phyloP scores from a whole-genome alignment of 2,329 filamentous ascomycete genomes.

The Aspergillus ochraceus region DNA sequence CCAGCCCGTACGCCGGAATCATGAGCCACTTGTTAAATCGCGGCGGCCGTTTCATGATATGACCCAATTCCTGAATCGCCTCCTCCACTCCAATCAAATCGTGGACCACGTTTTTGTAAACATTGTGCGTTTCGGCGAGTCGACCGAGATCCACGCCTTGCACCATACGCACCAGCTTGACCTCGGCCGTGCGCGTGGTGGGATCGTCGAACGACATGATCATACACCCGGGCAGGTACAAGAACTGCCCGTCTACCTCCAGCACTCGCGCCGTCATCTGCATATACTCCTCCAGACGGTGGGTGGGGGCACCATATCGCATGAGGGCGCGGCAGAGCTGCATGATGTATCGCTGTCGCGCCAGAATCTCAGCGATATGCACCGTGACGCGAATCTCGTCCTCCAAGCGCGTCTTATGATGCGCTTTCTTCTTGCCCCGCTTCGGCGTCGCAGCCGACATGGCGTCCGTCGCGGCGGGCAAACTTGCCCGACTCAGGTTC shows the following conservation, averaged over 20 bases:
- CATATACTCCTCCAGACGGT: conserved; percentile 86
- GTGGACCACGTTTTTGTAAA: conserved; percentile 48
- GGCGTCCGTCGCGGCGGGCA: conserved; percentile 28
- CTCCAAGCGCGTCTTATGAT: conserved; percentile 27
- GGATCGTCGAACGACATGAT: conserved; percentile 68
- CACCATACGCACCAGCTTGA: conserved; percentile 41
- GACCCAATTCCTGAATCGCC: conserved; percentile 39
- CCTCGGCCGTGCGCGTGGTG: conserved; percentile 44
- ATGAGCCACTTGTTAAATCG: conserved; percentile 55
- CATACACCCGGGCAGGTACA: conserved; percentile 62
- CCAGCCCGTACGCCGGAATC: conserved; percentile 70
- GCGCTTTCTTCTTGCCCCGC: conserved; percentile 20
- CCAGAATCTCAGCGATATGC: conserved; percentile 68
- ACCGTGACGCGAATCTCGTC: conserved; percentile 59
- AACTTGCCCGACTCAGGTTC: conserved; percentile 34
- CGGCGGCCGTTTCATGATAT: conserved; percentile 56
- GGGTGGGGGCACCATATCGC: conserved; percentile 85
- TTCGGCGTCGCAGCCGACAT: conserved; percentile 23
- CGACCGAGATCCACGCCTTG: conserved; percentile 44
- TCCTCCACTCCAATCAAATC: conserved; percentile 44
- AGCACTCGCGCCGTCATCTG: conserved; percentile 81
- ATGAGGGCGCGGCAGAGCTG: conserved; percentile 84
- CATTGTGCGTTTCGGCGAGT: conserved; percentile 42
- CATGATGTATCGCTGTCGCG: conserved; percentile 77
- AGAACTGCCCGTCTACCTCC: conserved; percentile 82